phyloP scores from a whole-genome alignment of 306 rosid species.

The Vachellia collinsii region DNA sequence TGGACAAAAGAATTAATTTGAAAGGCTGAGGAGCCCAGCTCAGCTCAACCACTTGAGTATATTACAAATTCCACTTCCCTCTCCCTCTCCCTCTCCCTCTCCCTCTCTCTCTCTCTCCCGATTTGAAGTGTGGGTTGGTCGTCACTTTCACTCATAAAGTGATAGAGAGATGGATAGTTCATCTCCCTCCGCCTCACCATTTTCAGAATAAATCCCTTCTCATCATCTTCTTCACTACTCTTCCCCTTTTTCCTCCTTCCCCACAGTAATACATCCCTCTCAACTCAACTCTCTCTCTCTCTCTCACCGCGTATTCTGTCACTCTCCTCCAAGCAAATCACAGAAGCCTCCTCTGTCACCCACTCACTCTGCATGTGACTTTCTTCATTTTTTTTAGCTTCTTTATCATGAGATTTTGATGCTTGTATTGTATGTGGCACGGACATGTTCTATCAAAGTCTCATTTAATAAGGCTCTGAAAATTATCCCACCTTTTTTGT shows the following conservation, averaged over 20 bases:
- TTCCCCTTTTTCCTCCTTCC: neutral
- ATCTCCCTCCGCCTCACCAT: conserved; percentile 29
- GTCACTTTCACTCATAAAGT: conserved; percentile 31
- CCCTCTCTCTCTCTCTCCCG: too few species aligned
- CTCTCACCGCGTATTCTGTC: neutral
- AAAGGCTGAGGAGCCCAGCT: neutral
- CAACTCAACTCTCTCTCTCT: neutral
- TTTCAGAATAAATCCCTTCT: conserved; percentile 16
- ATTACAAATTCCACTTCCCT: neutral
- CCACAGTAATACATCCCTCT: neutral
- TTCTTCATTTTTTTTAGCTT: conserved; percentile 30
- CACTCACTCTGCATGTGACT: conserved; percentile 32
- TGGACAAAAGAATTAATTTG: too few species aligned
- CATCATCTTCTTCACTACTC: conserved; percentile 2
- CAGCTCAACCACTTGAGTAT: neutral
- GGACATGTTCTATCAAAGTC: conserved; percentile 27
- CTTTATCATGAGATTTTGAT: conserved; percentile 19
- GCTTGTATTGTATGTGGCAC: conserved; percentile 21
- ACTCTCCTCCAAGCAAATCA: neutral
- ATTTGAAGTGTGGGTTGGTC: conserved; percentile 28
- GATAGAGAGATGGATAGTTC: conserved; percentile 38
- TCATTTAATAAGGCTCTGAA: conserved; percentile 29
- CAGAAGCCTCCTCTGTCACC: neutral
- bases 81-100: neutral
- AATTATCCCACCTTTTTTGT: conserved; percentile 43